Base-by-base conservation (phyloP, 2,329 filamentous ascomycete genomes). In the Chaetomium strumarium region DNA sequence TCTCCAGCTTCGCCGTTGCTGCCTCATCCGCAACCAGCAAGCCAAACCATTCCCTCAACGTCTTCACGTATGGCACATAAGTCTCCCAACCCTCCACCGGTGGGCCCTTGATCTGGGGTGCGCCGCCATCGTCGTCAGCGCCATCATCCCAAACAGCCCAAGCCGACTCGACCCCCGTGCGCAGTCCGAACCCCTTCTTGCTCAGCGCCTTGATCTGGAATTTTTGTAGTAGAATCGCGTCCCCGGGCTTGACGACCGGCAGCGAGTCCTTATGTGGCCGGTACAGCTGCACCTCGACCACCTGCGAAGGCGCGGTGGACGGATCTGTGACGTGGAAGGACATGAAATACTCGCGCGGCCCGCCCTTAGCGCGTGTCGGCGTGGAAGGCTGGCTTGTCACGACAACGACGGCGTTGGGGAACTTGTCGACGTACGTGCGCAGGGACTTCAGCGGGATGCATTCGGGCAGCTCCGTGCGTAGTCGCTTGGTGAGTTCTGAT, bases 311-410 rank as follows among this genome's bases (percentile, higher is more conserved):
- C 3, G 75, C 75, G 17, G 75, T 71, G 2, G 77, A 77, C 24
- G 78, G 73, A 60, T 85, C 82, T 0, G 76, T 79, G 12, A 83
- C 67, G 38, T 74, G 76, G 57, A 85, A 77, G 14, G 76, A 74
- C 60, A 83, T 74, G 66, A 79, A 75, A 66, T 77, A 84, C 61
- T 84, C 79, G 19, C 80, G 72, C 3, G 79, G 79, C 0, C 79
- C 79, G 54, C 72, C 69, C 61, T 81, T 83, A 24, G 78, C 78
- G 36, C 81, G 74, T 52, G 73, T 69, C 7, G 81, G 75, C 43
- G 75, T 70, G 10, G 73, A 67, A 2, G 79, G 77, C 16, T 71
- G 69, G 7, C 24, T 24, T 24, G 24, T 24, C 42, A 72, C 72
- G 13, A 78, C 77, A 4, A 72, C 79, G 7, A 85, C 70, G 14